Percentiles rank a stretch among this genome's conserved stretches.
phyloP scores from a whole-genome alignment of 345 rosid genomes.

The Cardamine resedifolia region DNA sequence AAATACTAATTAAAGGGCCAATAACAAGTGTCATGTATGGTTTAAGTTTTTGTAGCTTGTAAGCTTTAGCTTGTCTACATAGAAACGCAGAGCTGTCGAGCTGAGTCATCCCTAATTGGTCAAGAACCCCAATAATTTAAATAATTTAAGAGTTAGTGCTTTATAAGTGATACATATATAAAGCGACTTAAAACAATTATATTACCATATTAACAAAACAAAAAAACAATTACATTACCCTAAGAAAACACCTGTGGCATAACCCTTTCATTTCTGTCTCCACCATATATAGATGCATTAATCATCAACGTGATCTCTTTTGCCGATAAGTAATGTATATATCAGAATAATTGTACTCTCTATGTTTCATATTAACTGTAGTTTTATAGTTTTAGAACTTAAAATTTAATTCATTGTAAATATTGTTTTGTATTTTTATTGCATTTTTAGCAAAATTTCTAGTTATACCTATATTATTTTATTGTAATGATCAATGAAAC shows the following conservation, averaged over 20 bases:
- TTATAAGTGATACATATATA: background rate
- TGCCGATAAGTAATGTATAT: background rate
- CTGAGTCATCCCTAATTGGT: conserved; percentile 4
- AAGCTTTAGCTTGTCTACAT: background rate
- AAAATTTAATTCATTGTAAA: no score
- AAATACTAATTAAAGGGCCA: background rate
- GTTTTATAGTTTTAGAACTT: no score
- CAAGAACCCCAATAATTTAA: background rate
- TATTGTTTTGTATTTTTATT: no score
- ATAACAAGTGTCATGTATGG: no score
- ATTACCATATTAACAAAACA: no score
- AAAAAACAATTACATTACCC: background rate
- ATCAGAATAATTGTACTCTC: no score
- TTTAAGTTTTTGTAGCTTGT: no score
- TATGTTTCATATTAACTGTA: no score
- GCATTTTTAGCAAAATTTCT: no score
- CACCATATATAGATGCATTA: background rate
- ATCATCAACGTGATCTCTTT: background rate
- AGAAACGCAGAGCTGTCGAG: background rate
- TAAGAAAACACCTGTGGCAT: background rate
- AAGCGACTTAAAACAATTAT: background rate
- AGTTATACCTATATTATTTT: no score
- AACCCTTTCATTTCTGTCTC: background rate
- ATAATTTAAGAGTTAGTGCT: background rate
- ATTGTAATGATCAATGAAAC: no score